These are phyloP conservation scores for Ophiostoma perfectum DNA, from an alignment of 2,329 filamentous ascomycete genomes.

Conservation along the genomic window DNA sequence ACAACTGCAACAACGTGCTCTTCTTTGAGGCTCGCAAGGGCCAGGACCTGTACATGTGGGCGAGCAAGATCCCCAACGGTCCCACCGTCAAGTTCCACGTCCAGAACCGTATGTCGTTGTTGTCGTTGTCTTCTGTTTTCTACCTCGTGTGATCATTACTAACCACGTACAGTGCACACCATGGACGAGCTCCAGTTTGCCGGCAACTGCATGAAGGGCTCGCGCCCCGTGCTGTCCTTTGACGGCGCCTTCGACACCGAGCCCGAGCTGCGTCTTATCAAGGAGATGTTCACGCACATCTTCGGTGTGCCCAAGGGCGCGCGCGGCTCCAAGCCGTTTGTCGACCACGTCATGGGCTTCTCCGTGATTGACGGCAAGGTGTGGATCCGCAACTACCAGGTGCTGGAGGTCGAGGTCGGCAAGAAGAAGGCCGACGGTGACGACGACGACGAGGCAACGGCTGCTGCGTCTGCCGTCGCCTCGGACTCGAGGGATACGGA, in stretches of 20 bases:
- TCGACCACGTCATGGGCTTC: constrained; percentile 92
- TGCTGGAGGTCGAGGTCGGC: constrained; percentile 71
- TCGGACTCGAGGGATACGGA: constrained; percentile 55
- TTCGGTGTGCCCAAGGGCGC: constrained; percentile 89
- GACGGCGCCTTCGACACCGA: constrained; percentile 78
- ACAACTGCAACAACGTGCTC: constrained; percentile 83
- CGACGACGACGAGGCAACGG: constrained; percentile 40
- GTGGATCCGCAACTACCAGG: constrained; percentile 93
- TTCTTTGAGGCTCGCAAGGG: constrained; percentile 95
- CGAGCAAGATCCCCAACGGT: constrained; percentile 83
- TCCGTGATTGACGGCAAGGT: constrained; percentile 88
- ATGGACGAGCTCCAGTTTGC: constrained; percentile 97
- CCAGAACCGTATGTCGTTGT: constrained; percentile 57
- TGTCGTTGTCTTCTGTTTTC: background rate
- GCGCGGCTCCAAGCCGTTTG: constrained; percentile 87
- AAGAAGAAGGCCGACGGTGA: constrained; percentile 37
- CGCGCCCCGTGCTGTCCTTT: constrained; percentile 84
- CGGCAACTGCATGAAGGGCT: constrained; percentile 93
- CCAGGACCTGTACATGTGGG: constrained; percentile 90
- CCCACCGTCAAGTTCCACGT: constrained; percentile 60
- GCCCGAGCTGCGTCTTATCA: constrained; percentile 74
- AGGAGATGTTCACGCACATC: constrained; percentile 82
- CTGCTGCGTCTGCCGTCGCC: constrained; percentile 47
- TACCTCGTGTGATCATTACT: too few relatives aligned
- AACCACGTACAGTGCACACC: constrained; percentile 62